Evolutionary conservation across 306 rosid species (phyloP), one percentile per base, ranked within the genome.

Genomic region (Fagus crenata): DNA sequence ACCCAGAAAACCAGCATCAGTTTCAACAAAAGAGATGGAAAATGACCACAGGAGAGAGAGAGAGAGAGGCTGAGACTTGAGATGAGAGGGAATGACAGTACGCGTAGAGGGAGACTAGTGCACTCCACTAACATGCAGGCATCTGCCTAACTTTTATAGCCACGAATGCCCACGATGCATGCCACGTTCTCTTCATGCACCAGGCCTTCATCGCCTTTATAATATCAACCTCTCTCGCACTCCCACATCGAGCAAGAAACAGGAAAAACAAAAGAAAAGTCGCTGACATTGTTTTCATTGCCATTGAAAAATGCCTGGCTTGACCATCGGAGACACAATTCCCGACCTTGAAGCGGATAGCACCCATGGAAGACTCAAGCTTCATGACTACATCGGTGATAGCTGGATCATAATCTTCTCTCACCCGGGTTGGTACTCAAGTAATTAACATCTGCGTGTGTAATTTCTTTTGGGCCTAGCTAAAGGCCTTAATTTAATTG

Each of bases 131-230:
- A 4, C 69, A 67, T 37, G 82, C 49, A 74, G 77, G 59, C 84
- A 84, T 76, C 79, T 18, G 67, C 74, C 51, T 28, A 58, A 49
- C 41, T 77, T 43, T 28, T n/a, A n/a, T n/a, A n/a, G n/a, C n/a
- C n/a, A n/a, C n/a, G n/a, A n/a, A 65, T 13, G 28, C 68, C 82
- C 81, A 79, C 32, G 41, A 75, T 37, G 41, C 78, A 42, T 49
- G 90, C 87, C 98, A 94, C 96, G 95, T 85, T 88, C 87, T 83
- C 82, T 88, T 32, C 98, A 89, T 92, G 96, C 93, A 89, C 59
- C 40, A 4, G 71, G 8, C 60, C 70, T 41, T 13, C 59, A 1
- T 37, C n/a, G n/a, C 1, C 42, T 22, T 31, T 76, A 77, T 81
- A 84, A 69, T 9, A 69, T 15, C 12, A 5, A 14, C 1, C 40